Base-by-base conservation (phyloP, 2,329 filamentous ascomycete genomes). In the Fusarium sambucinum region DNA sequence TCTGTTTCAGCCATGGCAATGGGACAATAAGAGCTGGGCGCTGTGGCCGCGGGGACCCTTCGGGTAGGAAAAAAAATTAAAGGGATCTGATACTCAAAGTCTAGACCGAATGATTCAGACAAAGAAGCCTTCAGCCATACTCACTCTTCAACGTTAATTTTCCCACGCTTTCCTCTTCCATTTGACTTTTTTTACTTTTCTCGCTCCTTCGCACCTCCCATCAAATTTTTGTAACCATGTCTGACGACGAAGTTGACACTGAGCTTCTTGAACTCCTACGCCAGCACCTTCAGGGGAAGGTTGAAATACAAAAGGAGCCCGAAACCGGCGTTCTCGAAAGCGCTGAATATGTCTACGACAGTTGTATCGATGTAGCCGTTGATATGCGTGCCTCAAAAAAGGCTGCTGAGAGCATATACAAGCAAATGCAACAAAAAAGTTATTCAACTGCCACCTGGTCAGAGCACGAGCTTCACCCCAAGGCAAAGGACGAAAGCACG, bases 391-490 rank as follows among this genome's bases (percentile, higher is more conserved):
- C 91, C 50, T 94, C 92, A 54, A 96, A 96, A 79, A 85, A 86
- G 32, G 95, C 96, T 1, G 96, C 96, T 14, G 87, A 89, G 65
- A 87, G 83, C 51, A 95, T 99, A 72, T 91, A 92, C 80, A 80
- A 84, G 12, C 86, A 92, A 77, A 98, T 99, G 93, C 87, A 93
- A 77, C 85, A 89, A 77, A 93, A 93, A 76, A 82, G 85, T 37
- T 98, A 96, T 80, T 96, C 92, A 6, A 93, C 92, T 0, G 87
- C 92, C 64, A 91, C 89, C 11, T 99, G 96, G 96, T 88, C 92
- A 16, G 86, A 91, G 74, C 94, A 98, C 78, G 92, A 96, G 76
- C 83, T 99, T 38, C 96, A 99, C 74, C 96, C 96, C 2, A 92
- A 94, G 77, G 74, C 87, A 41, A 93, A 93, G 75, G 90, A 96